Percentiles rank a stretch among this genome's conserved stretches.
phyloP scores from a whole-genome alignment of 2,329 filamentous ascomycete species.

The Diaporthe sp. region DNA sequence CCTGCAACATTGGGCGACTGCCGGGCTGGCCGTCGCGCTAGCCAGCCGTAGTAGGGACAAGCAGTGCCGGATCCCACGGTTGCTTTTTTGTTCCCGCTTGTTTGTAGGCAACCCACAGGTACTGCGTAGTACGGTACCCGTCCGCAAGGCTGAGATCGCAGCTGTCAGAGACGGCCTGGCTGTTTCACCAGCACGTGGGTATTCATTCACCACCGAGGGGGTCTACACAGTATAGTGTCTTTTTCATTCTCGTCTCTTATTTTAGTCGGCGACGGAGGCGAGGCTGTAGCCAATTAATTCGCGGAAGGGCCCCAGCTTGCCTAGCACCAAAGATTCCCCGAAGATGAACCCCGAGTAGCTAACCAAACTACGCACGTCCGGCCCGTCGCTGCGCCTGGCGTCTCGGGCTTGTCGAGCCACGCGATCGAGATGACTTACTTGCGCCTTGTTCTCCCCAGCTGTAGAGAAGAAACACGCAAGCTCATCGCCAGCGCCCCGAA shows the following conservation, averaged over 20 bases:
- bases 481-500: background rate
- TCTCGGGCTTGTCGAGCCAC: background rate
- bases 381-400: background rate
- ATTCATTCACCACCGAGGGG: background rate
- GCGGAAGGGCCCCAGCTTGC: background rate
- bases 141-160: constrained; percentile 25
- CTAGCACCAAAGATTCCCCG: background rate
- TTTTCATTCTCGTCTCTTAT: background rate
- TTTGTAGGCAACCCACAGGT: background rate
- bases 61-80: constrained; percentile 18
- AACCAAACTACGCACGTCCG: background rate
- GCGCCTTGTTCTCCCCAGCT: background rate
- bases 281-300: background rate
- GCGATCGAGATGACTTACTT: background rate
- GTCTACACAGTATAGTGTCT: background rate
- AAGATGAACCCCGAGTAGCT: background rate
- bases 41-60: background rate
- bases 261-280: background rate
- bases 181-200: constrained; percentile 12
- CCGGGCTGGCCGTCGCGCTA: constrained; percentile 24
- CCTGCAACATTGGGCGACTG: background rate
- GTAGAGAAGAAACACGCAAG: background rate
- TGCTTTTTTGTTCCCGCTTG: background rate
- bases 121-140: background rate
- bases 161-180: constrained; percentile 21